Evolutionary conservation across 2,329 filamentous ascomycete genomes (phyloP), one percentile per base, ranked within the genome.

Genomic region (Pseudogymnoascus sp.): DNA sequence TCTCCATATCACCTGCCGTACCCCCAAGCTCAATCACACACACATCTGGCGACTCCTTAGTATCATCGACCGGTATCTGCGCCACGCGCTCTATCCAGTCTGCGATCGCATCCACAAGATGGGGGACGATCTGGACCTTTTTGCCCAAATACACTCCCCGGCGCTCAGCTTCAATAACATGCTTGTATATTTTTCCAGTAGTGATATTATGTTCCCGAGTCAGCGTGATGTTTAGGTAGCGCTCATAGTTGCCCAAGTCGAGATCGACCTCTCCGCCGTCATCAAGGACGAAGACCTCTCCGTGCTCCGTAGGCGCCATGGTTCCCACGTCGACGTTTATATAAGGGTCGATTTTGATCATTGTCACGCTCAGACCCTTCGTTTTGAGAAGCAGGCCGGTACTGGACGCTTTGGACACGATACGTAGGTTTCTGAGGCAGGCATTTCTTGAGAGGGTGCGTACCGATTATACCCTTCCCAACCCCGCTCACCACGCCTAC

Each of bases 141-240:
- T 89, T 87, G 68, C 93, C 93, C 13, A 97, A 83, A 71, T 96
- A 97, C 74, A 93, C 87, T 63, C 86, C 87, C 42, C 77, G 76
- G 17, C 83, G 78, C 72, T 85, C 83, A 66, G 85, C 86, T 72
- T 92, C 85, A 71, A 96, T 92, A 62, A 97, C 93, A 71, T 89
- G 86, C 72, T 91, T 83, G 78, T 97, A 97, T 69, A 97, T 91
- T 80, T 97, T 97, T 73, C 95, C 95, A 4, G 93, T 96, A 2
- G 95, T 99, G 76, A 99, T 96, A 77, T 97, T 97, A 80, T 93
- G 91, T 70, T 96, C 91, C 66, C 87, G 82, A 9, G 86, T 91
- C 66, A 97, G 82, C 62, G 87, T 90, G 68, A 93, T 87, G 72
- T 88, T 87, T 62, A 96, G 86, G 74, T 96, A 96, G 47, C 88